Evolutionary conservation across 2,329 filamentous ascomycete species (phyloP), one percentile per base, ranked within the genome.

Genomic region (Dothistroma septosporum): DNA sequence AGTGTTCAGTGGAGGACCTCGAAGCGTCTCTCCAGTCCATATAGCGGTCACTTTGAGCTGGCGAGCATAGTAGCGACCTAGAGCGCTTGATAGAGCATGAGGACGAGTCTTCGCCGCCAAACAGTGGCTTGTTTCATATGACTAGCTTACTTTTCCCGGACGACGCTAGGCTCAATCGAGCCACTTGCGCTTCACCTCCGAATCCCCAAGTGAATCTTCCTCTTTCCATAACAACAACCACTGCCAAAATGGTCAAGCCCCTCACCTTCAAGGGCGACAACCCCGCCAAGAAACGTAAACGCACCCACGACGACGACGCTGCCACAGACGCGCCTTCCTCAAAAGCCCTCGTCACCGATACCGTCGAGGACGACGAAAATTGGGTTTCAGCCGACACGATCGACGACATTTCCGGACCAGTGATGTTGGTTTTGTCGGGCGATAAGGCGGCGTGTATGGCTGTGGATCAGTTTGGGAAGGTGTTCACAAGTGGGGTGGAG

Each of bases 251-350:
- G 90, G 88, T 96, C 69, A 97, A 96, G 75, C 87, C 93, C 53
- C 84, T 99, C 61, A 82, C 86, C 53, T 99, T 99, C 83, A 99
- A 99, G 79, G 94, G 94, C 81, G 94, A 99, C 79, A 97, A 94
- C 79, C 79, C 85, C 61, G 61, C 94, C 77, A 97, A 97, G 82
- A 97, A 96, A 83, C 86, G 90, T 68, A 77, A 83, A 33, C 61
- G 62, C 53, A 79, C 81, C 56, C 78, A 78, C 48, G 80, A 85
- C 48, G 78, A 81, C 61, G 76, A 79, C 31, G 74, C 76, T 12
- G 74, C 76, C 31, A 73, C 75, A 33, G 58, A 68, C 48, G 68
- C 60, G 50, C 53, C 64, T n/a, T 55, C 67, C 58, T 73, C 73
- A 4, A 77, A 76, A 62, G 72, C 73, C 28, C 65, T 75, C 54